Evolutionary conservation across 1,284 basidiomycete species (phyloP).

Genomic region (Tremellales sp.): DNA sequence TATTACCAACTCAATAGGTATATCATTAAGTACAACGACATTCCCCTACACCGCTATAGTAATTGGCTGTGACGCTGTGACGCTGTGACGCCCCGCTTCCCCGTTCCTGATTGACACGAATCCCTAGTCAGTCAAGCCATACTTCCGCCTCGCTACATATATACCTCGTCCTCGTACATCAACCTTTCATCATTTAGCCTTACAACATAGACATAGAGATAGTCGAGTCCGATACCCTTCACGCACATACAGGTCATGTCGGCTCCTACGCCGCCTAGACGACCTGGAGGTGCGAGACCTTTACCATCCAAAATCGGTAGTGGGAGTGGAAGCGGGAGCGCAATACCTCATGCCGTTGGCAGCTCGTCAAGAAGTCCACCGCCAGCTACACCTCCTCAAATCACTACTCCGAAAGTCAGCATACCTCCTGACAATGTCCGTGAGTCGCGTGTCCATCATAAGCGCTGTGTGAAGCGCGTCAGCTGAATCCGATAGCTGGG

Average conservation of each 20-base stretch:
- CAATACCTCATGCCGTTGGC: not conserved
- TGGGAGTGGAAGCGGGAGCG: not conserved
- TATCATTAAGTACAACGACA: not conserved
- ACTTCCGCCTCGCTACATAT: not conserved
- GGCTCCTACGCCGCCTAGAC: conserved; percentile 13
- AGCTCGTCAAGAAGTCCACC: not conserved
- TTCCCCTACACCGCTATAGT: not conserved
- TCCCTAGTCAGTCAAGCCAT: not conserved
- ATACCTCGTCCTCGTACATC: not conserved
- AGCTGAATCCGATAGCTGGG: conserved; percentile 29
- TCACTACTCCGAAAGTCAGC: conserved; percentile 30
- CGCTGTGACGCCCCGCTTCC: not conserved
- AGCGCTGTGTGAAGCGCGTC: not conserved
- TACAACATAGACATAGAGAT: not conserved
- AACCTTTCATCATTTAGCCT: not conserved
- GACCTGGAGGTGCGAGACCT: conserved; percentile 31
- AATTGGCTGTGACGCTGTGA: too few relatives aligned
- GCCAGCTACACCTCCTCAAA: too few relatives aligned
- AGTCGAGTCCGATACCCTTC: not conserved
- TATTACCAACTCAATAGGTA: not conserved
- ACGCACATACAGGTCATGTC: conserved; percentile 5
- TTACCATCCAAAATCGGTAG: conserved; percentile 11
- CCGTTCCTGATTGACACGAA: not conserved
- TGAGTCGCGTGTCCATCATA: conserved; percentile 24
- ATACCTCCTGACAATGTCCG: conserved; percentile 48